A percentile compares a stretch with the other conserved stretches of the same genome.
Conservation (phyloP, 306 rosid species). For the Medicago ruthenica region DNA sequence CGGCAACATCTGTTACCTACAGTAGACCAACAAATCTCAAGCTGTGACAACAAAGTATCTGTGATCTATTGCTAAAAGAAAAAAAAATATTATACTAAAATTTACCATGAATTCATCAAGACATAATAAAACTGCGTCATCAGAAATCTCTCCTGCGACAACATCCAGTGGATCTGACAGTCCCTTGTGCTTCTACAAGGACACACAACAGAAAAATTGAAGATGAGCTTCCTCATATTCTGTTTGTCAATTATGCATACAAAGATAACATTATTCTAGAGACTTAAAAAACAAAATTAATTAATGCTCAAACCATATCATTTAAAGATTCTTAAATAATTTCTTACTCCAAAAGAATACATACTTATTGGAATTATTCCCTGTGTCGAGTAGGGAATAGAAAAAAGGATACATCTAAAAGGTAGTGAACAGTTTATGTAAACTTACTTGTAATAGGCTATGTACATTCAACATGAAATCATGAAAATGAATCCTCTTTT, state of each 20-base stretch:
- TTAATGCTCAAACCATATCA: conserved; percentile 33
- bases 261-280: conserved; percentile 31
- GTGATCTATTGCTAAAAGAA: conserved; percentile 25
- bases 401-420: conserved; percentile 19
- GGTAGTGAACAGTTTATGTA: conserved; percentile 23
- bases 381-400: not conserved
- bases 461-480: conserved; percentile 96
- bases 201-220: conserved; percentile 35
- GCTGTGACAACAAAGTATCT: conserved; percentile 31
- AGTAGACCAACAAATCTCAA: conserved; percentile 36
- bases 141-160: conserved; percentile 89
- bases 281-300: conserved; percentile 14
- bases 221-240: conserved; percentile 29
- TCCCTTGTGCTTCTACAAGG: conserved; percentile 83
- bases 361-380: conserved; percentile 20
- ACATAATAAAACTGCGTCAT: conserved; percentile 86
- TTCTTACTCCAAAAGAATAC: conserved; percentile 23
- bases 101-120: conserved; percentile 97
- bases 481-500: conserved; percentile 94
- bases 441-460: conserved; percentile 86
- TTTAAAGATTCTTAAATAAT: conserved; percentile 7
- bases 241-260: conserved; percentile 29
- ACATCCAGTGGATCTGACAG: conserved; percentile 94
- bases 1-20: conserved; percentile 97
- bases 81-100: not conserved